phyloP scores from a whole-genome alignment of 2,329 filamentous ascomycete genomes.

The Claviceps sorghi region DNA sequence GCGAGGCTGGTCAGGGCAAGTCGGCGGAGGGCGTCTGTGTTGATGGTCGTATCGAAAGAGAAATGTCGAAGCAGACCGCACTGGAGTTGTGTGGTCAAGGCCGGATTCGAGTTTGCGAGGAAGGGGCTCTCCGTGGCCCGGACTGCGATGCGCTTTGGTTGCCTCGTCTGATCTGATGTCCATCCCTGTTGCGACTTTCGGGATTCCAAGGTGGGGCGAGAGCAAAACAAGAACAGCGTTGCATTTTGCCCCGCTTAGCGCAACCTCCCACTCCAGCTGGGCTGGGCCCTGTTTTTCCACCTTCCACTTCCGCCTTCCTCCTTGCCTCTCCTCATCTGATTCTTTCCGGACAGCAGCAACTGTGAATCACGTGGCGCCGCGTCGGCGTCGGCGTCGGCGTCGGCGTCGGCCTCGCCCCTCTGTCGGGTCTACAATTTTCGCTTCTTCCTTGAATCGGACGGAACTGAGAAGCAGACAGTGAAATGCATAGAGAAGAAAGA shows the following conservation, averaged over 20 bases:
- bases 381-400: neutral
- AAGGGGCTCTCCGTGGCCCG: neutral
- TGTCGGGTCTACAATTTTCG: too few relatives aligned
- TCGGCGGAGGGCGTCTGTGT: neutral
- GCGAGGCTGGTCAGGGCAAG: neutral
- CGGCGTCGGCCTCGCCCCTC: neutral
- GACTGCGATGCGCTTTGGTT: slow-evolving; percentile 1
- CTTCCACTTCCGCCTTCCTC: neutral
- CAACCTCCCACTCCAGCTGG: too few relatives aligned
- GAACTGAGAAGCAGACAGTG: neutral
- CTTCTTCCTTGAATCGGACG: neutral
- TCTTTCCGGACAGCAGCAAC: neutral
- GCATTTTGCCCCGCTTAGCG: neutral
- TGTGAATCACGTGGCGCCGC: neutral
- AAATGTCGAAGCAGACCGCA: neutral
- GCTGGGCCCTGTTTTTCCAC: neutral
- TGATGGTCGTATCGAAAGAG: neutral
- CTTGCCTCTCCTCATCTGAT: neutral
- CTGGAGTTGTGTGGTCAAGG: neutral
- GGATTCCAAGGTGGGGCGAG: slow-evolving; percentile 2
- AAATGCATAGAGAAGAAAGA: neutral
- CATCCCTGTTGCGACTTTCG: slow-evolving; percentile 3
- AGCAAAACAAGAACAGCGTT: neutral
- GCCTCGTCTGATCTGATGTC: slow-evolving; percentile 1
- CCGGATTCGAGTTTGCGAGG: neutral